Conservation (phyloP, 305 asterid species). For the Plantago lanceolata region DNA sequence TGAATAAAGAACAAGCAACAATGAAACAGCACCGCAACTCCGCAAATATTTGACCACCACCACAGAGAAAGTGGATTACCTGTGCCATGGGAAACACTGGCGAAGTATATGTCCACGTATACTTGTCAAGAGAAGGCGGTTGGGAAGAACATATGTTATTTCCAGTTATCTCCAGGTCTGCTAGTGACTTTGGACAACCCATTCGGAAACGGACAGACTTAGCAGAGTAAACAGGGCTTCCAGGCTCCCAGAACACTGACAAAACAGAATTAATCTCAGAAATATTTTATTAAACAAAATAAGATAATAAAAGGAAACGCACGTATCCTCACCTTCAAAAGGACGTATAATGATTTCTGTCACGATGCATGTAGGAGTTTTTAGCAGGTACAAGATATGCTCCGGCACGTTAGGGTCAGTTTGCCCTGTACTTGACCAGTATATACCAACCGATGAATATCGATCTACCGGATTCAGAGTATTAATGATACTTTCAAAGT, state of each 20-base stretch:
- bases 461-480: slow-evolving; percentile 37
- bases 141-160: slow-evolving; percentile 20
- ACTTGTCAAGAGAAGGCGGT: slow-evolving; percentile 38
- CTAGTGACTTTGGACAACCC: slow-evolving; percentile 42
- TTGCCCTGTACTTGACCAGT: slow-evolving; percentile 73
- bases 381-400: slow-evolving; percentile 40
- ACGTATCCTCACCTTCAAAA: slow-evolving; percentile 38
- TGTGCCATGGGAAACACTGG: slow-evolving; percentile 49
- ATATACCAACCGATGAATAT: slow-evolving; percentile 28
- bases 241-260: slow-evolving; percentile 42
- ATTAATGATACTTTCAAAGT: slow-evolving; percentile 31
- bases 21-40: not conserved
- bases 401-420: slow-evolving; percentile 45
- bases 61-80: slow-evolving; percentile 21
- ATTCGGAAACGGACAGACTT: slow-evolving; percentile 47
- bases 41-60: not conserved
- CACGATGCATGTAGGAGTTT: slow-evolving; percentile 34
- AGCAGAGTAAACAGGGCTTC: slow-evolving; percentile 51
- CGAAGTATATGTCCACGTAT: slow-evolving; percentile 54
- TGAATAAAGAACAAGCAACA: not conserved
- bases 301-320: not conserved
- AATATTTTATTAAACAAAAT: not conserved
- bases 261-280: not conserved
- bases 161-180: slow-evolving; percentile 12
- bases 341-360: slow-evolving; percentile 50